These are phyloP conservation scores for Colletotrichum chlorophyti DNA, from an alignment of 2,329 filamentous ascomycete species.

Conservation along the genomic window DNA sequence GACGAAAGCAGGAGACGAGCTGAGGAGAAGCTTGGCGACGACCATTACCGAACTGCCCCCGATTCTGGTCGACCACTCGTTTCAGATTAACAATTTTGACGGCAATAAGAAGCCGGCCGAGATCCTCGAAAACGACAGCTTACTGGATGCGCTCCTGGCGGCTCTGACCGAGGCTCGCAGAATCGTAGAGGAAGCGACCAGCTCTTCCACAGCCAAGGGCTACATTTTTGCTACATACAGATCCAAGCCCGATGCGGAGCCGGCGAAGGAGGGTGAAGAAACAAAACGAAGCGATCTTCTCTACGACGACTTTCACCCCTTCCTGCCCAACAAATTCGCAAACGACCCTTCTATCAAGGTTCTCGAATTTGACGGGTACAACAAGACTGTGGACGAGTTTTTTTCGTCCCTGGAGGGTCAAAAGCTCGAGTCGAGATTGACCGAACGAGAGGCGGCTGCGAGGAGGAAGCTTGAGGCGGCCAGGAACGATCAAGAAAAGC, in stretches of 20 bases:
- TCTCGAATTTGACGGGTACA: constrained; percentile 83
- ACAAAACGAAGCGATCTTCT: constrained; percentile 60
- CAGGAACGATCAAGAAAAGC: constrained; percentile 80
- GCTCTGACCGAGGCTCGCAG: constrained; percentile 74
- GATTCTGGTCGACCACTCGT: constrained; percentile 84
- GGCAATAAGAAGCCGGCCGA: constrained; percentile 70
- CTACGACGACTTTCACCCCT: constrained; percentile 96
- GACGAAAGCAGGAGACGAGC: constrained; percentile 75
- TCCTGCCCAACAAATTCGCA: constrained; percentile 81
- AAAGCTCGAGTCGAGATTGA: constrained; percentile 82
- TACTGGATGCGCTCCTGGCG: constrained; percentile 71
- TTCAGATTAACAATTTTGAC: constrained; percentile 75
- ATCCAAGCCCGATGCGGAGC: constrained; percentile 31
- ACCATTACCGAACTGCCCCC: constrained; percentile 91
- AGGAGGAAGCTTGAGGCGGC: constrained; percentile 87
- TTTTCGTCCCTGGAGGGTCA: constrained; percentile 97
- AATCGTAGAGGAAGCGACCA: constrained; percentile 73
- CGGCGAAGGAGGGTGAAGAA: constrained; percentile 40
- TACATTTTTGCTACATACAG: constrained; percentile 84
- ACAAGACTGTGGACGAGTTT: constrained; percentile 94
- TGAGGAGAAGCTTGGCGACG: constrained; percentile 81
- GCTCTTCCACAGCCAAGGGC: constrained; percentile 71
- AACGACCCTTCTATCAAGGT: constrained; percentile 70
- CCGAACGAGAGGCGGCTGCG: constrained; percentile 82
- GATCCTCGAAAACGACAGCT: constrained; percentile 69